Base-by-base conservation (phyloP, 352 stramenopile genomes). In the Pythium volutum region DNA sequence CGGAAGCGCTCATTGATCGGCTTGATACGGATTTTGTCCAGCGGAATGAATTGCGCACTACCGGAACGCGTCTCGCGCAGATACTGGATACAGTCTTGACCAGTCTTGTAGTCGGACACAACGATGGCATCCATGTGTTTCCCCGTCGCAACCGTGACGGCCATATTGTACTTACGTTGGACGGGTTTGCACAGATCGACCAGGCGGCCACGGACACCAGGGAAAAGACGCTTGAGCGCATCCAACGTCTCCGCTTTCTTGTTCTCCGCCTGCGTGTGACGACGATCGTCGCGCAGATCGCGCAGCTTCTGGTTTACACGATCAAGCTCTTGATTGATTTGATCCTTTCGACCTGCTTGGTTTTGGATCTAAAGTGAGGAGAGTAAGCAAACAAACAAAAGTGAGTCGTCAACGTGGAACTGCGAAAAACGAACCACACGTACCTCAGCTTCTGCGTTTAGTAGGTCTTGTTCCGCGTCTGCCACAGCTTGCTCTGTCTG, bases 111-210 rank as follows among this genome's bases (percentile, higher is more conserved):
- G 49, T 95, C 81, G 1, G 49, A 55, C 15, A 95, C 86, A 50
- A 95, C 86, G 33, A 95, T 77, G 20, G 88, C 82, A 64, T 99
- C 97, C 93, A 99, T 98, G 75, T 99, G 90, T 55, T 98, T 98
- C 46, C 97, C 97, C n/a, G 91, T 97, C 27, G 97, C 97, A 2
- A 99, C 94, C 1, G 95, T 98, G 22, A 99, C 93, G 23, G 97
- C 97, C 70, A 99, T 88, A 71, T 98, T 98, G 79, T 98, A 99
- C 60, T 97, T 95, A 34, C 93, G 79, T 67, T 99, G 94, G 20
- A 94, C 90, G 1, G 98, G 97, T 45, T 96, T 97, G 79, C 96
- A 99, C 8, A 99, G 70, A 67, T 99, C 96, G 1, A 98, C 94
- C 0, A 99, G 74, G 18, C 97, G 89, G 3, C 98, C 97, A 26